A percentile compares a stretch with the other conserved stretches of the same genome.
Evolutionary conservation across 108 stramenopile species (phyloP).

Genomic region (Nannochloropsis salina): DNA sequence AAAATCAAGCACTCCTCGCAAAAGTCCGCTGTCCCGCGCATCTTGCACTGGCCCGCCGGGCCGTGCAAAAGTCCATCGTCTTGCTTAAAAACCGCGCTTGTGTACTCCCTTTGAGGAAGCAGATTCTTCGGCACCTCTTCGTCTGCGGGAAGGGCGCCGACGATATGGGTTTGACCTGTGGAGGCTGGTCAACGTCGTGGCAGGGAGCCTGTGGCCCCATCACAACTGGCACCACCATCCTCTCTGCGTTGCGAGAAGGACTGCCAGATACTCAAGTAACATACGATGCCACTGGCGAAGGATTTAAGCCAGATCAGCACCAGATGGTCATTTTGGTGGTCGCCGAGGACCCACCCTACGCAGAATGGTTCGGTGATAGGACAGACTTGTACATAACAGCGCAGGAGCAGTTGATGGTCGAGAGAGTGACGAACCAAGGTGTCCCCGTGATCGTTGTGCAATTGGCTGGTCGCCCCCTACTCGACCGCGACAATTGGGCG

Average conservation of each 20-base stretch:
- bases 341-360: neutral
- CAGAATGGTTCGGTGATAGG: constrained; percentile 2
- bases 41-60: neutral
- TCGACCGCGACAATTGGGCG: constrained; percentile 1
- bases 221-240: neutral
- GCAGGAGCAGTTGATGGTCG: neutral
- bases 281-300: neutral
- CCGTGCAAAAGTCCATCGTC: neutral
- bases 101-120: neutral
- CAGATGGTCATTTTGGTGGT: neutral
- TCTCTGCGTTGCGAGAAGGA: neutral
- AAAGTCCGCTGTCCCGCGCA: neutral
- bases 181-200: constrained; percentile 6
- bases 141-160: neutral
- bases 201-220: neutral
- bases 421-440: neutral
- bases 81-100: neutral
- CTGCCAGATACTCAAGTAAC: neutral
- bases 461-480: constrained; percentile 1
- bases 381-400: neutral
- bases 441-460: neutral
- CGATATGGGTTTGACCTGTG: neutral
- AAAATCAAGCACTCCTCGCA: neutral
- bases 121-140: neutral
- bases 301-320: neutral